Evolutionary conservation across 2,329 filamentous ascomycete genomes (phyloP).

Genomic region (Stromatinia cepivora): DNA sequence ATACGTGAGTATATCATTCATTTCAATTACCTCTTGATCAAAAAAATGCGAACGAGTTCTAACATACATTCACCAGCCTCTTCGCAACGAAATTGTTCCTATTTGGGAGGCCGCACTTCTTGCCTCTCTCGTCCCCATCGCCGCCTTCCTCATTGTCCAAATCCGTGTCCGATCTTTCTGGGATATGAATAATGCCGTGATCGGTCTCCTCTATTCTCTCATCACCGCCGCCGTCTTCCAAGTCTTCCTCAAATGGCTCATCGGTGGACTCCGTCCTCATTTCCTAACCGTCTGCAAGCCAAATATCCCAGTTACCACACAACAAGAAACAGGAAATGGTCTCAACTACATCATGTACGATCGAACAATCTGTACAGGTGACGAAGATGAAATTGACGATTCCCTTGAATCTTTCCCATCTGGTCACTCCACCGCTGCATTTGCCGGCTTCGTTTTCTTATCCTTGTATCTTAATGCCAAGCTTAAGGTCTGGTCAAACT

Average conservation of each 20-base stretch:
- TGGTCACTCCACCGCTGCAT: conserved; percentile 72
- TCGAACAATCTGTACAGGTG: conserved; percentile 67
- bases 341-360: conserved; percentile 66
- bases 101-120: conserved; percentile 70
- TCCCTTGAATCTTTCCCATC: conserved; percentile 70
- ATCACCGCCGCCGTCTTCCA: conserved; percentile 72
- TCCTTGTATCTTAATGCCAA: conserved; percentile 77
- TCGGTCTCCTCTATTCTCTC: conserved; percentile 69
- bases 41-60: neutral
- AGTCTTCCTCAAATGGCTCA: conserved; percentile 73
- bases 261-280: conserved; percentile 71
- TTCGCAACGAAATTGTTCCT: conserved; percentile 69
- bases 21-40: fast-evolving
- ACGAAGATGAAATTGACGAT: conserved; percentile 64
- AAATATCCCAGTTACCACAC: conserved; percentile 46
- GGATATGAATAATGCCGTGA: conserved; percentile 69
- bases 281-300: conserved; percentile 72
- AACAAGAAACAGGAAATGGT: conserved; percentile 49
- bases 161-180: conserved; percentile 67
- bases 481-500: conserved; percentile 72
- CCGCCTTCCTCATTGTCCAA: conserved; percentile 64
- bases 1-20: conserved; percentile 48
- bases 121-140: conserved; percentile 63
- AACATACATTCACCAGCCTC: conserved; percentile 39
- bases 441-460: conserved; percentile 69